These are phyloP conservation scores for Vigna nakashimae DNA, from an alignment of 306 rosid genomes.

Conservation along the genomic window DNA sequence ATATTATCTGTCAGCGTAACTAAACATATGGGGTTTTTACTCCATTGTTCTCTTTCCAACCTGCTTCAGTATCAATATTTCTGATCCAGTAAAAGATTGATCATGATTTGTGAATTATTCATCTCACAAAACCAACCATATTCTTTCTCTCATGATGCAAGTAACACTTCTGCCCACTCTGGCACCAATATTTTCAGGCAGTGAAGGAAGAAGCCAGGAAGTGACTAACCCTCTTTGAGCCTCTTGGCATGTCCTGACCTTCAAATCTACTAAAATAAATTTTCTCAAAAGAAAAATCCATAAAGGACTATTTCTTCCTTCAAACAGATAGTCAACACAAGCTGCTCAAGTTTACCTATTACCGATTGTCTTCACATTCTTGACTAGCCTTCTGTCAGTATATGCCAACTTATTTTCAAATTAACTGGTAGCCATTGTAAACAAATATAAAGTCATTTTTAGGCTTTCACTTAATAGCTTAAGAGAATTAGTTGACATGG, in stretches of 20 bases:
- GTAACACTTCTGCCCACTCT: neutral
- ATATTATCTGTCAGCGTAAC: constrained; percentile 17
- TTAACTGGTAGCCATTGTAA: neutral
- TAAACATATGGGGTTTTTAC: neutral
- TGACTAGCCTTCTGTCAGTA: neutral
- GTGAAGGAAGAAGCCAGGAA: neutral
- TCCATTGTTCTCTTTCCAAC: too few species aligned
- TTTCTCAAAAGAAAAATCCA: neutral
- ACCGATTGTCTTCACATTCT: neutral
- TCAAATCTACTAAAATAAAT: neutral
- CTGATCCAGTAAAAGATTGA: too few species aligned
- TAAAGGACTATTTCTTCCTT: neutral
- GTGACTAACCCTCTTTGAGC: neutral
- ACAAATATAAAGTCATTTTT: neutral
- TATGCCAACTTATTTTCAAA: neutral
- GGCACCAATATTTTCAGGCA: neutral
- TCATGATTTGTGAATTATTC: neutral
- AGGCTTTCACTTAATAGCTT: constrained; percentile 1
- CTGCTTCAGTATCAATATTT: too few species aligned
- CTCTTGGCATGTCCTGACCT: neutral
- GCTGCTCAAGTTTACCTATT: neutral
- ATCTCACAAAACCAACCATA: neutral
- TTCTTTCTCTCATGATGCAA: neutral
- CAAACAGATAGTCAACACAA: neutral
- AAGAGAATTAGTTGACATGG: neutral